Evolutionary conservation across 805 yeast genomes (phyloP).

Genomic region (Naumovozyma castellii): DNA sequence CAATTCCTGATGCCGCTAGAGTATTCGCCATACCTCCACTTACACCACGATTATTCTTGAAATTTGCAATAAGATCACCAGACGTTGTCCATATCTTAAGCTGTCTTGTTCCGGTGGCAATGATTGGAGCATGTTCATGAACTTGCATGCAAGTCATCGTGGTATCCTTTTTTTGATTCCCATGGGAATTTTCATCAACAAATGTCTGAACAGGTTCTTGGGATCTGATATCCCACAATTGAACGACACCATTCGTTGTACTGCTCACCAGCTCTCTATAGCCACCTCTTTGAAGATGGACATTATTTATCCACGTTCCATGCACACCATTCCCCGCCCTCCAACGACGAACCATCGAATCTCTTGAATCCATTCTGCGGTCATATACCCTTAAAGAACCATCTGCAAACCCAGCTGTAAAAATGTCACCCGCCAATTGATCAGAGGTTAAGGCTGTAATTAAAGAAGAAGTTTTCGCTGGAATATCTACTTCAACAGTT

Average conservation of each 20-base stretch:
- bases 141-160: conserved; percentile 60
- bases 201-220: conserved; percentile 63
- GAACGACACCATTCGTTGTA: conserved; percentile 68
- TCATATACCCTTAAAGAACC: conserved; percentile 86
- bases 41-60: conserved; percentile 36
- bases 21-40: conserved; percentile 28
- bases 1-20: conserved; percentile 27
- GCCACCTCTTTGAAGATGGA: conserved; percentile 96
- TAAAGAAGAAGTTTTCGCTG: conserved; percentile 84
- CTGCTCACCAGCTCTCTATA: conserved; percentile 83
- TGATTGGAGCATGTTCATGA: conserved; percentile 94
- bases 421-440: conserved; percentile 85
- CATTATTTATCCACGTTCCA: conserved; percentile 55
- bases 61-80: conserved; percentile 60
- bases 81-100: conserved; percentile 78
- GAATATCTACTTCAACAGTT: conserved; percentile 73
- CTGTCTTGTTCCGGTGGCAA: conserved; percentile 76
- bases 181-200: conserved; percentile 36
- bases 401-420: conserved; percentile 89
- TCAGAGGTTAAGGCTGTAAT: conserved; percentile 87
- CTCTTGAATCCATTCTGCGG: conserved; percentile 73
- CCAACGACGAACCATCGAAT: conserved; percentile 81
- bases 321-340: conserved; percentile 36
- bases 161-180: conserved; percentile 9
- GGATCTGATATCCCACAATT: conserved; percentile 81